Conservation (phyloP, 495 filamentous ascomycete genomes). For the Rusavskia elegans region DNA sequence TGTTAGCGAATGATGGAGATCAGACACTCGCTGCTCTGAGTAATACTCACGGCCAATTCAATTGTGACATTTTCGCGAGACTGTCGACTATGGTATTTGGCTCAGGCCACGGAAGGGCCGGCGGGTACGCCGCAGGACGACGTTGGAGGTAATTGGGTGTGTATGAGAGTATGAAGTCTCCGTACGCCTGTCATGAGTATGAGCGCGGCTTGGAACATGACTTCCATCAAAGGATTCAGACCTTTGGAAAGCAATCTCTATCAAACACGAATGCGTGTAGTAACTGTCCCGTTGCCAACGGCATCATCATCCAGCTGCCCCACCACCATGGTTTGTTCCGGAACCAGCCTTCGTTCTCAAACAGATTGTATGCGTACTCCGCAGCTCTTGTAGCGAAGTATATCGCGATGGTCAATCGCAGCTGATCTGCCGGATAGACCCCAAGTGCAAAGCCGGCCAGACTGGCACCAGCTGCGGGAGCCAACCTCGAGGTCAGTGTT, state of each 20-base stretch:
- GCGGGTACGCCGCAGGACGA: conserved; percentile 53
- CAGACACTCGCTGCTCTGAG: too few species aligned
- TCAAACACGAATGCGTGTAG: conserved; percentile 89
- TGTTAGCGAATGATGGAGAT: too few species aligned
- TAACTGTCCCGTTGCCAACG: conserved; percentile 77
- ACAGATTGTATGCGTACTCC: conserved; percentile 73
- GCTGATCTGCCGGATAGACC: conserved; percentile 59
- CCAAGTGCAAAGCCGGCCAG: conserved; percentile 69
- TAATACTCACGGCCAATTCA: conserved; percentile 69
- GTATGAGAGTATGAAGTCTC: conserved; percentile 55
- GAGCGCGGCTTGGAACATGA: background rate
- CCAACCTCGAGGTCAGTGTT: conserved; percentile 62
- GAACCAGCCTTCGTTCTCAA: conserved; percentile 68
- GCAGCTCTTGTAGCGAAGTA: conserved; percentile 62
- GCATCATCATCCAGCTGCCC: conserved; percentile 93
- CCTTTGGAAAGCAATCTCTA: conserved; percentile 65
- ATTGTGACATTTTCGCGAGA: conserved; percentile 59
- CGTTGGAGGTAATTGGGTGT: conserved; percentile 64
- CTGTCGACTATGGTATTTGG: conserved; percentile 66
- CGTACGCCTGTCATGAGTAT: conserved; percentile 35
- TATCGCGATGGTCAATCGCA: conserved; percentile 65
- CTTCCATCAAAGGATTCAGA: conserved; percentile 9
- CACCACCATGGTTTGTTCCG: conserved; percentile 73
- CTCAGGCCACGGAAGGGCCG: conserved; percentile 53
- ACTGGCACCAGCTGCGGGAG: conserved; percentile 77